Conservation (phyloP, 345 rosid genomes). For the Citrus maxima region DNA sequence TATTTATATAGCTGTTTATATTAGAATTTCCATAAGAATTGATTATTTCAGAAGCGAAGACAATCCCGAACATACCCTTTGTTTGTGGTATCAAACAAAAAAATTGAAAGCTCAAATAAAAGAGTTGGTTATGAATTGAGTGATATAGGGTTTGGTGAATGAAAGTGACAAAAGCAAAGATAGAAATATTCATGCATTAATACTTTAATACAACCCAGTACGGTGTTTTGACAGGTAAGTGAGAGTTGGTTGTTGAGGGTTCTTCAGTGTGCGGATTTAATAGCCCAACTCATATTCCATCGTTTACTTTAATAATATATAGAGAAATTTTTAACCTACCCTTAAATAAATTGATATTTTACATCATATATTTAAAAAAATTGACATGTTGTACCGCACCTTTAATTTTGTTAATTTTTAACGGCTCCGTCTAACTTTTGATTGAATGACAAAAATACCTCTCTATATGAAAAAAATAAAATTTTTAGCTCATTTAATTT, state of each 20-base stretch:
- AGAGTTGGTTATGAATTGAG: neutral
- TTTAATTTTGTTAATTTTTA: no score
- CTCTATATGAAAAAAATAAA: no score
- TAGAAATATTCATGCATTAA: neutral
- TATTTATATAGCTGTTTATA: no score
- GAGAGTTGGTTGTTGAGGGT: neutral
- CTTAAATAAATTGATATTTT: no score
- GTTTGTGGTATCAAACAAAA: no score
- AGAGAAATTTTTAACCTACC: fast-evolving
- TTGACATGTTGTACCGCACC: fast-evolving
- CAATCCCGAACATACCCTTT: no score
- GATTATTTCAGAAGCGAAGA: no score
- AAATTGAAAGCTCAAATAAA: neutral
- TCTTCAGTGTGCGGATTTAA: neutral
- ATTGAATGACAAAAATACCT: fast-evolving
- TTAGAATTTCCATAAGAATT: no score
- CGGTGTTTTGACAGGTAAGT: neutral
- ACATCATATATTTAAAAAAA: fast-evolving
- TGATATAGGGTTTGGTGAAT: neutral
- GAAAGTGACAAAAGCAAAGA: conserved; percentile 6
- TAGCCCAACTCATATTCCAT: neutral
- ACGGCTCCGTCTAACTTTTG: no score
- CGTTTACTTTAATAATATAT: neutral
- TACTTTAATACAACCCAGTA: neutral
- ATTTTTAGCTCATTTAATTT: no score